Conservation (phyloP, 768 basidiomycete genomes). For the Mycena vitilis region DNA sequence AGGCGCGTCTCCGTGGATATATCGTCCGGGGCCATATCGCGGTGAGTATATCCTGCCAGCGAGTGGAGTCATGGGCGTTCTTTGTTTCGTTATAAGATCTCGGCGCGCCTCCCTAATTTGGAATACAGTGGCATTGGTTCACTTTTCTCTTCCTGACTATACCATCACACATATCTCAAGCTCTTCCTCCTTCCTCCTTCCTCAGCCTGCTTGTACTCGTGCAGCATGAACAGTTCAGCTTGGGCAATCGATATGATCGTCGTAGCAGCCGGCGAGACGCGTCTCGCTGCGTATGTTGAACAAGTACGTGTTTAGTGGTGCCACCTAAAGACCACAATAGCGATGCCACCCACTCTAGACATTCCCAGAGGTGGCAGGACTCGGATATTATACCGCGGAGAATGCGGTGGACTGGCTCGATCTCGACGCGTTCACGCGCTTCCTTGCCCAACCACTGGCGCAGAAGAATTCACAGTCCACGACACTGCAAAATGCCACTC, state of each 20-base stretch:
- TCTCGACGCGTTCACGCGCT: constrained; percentile 26
- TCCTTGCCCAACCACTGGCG: constrained; percentile 10
- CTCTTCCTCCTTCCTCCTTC: no score
- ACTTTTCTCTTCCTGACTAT: background rate
- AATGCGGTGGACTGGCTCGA: constrained; percentile 32
- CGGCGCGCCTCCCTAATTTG: background rate
- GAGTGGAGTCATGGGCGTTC: no score
- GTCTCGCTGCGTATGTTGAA: constrained; percentile 28
- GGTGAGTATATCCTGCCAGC: no score
- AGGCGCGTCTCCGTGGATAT: no score
- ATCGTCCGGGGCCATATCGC: no score
- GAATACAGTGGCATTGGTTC: constrained; percentile 11
- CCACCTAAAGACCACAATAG: background rate
- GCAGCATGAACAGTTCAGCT: constrained; percentile 12
- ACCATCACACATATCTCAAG: background rate
- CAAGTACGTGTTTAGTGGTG: constrained; percentile 15
- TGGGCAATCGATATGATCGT: constrained; percentile 28
- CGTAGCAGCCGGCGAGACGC: constrained; percentile 29
- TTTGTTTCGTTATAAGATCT: no score
- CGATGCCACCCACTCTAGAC: constrained; percentile 6
- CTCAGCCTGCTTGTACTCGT: background rate
- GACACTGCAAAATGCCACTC: constrained; percentile 5
- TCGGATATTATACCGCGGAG: constrained; percentile 11
- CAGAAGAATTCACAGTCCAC: background rate
- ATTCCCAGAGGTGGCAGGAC: constrained; percentile 4